Conservation (phyloP, 176 grass and related monocot genomes). For the Bothriochloa decipiens region DNA sequence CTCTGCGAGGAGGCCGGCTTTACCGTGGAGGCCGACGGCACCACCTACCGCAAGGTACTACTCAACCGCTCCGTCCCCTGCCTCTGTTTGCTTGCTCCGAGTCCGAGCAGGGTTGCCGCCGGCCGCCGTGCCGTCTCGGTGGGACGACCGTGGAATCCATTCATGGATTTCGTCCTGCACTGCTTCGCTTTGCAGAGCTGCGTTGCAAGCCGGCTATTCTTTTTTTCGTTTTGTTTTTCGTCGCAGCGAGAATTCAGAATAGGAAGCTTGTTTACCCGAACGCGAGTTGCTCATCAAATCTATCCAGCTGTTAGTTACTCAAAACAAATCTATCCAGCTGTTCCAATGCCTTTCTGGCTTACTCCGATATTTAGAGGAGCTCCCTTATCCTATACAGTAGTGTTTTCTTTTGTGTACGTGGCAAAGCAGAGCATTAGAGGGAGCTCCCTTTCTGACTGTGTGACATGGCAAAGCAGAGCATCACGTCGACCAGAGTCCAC, state of each 20-base stretch:
- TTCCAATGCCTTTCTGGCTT: neutral
- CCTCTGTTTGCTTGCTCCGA: neutral
- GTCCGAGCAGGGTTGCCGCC: neutral
- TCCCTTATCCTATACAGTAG: neutral
- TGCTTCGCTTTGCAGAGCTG: neutral
- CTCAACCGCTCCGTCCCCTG: neutral
- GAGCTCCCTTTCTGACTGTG: neutral
- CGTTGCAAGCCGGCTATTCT: neutral
- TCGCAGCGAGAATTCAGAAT: neutral
- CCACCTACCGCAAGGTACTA: constrained; percentile 83
- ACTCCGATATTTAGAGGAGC: neutral
- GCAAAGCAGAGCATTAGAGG: neutral
- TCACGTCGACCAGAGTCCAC: neutral
- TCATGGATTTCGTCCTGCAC: neutral
- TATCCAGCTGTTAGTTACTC: no score
- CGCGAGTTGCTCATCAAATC: neutral
- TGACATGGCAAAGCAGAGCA: neutral
- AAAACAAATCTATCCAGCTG: no score
- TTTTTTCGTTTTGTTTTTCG: neutral
- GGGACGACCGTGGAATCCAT: neutral
- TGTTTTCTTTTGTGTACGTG: neutral
- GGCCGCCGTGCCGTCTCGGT: no score
- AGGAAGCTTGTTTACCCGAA: neutral
- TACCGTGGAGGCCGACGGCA: constrained; percentile 81
- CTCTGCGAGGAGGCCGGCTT: constrained; percentile 85